A percentile compares a stretch with the other conserved stretches of the same genome.
Conservation (phyloP, 2,329 filamentous ascomycete genomes). For the Colletotrichum truncatum region DNA sequence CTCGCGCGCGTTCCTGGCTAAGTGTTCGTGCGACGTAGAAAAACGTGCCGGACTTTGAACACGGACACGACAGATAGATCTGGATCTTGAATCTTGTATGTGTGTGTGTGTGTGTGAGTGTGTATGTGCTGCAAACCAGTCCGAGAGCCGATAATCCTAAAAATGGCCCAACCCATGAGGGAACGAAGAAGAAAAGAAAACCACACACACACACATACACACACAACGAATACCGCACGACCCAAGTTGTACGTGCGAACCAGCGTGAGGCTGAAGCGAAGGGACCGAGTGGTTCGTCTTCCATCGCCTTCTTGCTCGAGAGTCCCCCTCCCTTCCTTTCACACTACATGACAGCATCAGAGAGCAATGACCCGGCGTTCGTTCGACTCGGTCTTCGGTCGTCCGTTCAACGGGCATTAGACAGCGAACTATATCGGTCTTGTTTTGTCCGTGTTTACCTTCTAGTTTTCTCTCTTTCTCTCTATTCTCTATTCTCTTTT, state of each 20-base stretch:
- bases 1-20: constrained; percentile 8
- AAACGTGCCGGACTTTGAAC: neutral
- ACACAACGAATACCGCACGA: neutral
- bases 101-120: too few species aligned
- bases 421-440: neutral
- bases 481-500: too few species aligned
- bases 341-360: constrained; percentile 1
- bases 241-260: neutral
- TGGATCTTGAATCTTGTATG: neutral
- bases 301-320: neutral
- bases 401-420: constrained; percentile 28
- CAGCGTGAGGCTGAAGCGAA: neutral
- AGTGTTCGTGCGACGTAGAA: neutral
- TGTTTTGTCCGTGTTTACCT: neutral
- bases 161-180: too few species aligned
- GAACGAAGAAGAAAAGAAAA: too few species aligned
- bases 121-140: too few species aligned
- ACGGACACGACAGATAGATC: neutral
- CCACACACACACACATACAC: neutral
- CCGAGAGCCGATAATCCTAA: too few species aligned
- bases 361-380: constrained; percentile 4
- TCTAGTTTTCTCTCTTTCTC: neutral
- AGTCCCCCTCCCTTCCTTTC: neutral
- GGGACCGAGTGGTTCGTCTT: neutral
- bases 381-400: constrained; percentile 20